Base-by-base conservation (phyloP, 345 rosid species). In the Mangifera indica region DNA sequence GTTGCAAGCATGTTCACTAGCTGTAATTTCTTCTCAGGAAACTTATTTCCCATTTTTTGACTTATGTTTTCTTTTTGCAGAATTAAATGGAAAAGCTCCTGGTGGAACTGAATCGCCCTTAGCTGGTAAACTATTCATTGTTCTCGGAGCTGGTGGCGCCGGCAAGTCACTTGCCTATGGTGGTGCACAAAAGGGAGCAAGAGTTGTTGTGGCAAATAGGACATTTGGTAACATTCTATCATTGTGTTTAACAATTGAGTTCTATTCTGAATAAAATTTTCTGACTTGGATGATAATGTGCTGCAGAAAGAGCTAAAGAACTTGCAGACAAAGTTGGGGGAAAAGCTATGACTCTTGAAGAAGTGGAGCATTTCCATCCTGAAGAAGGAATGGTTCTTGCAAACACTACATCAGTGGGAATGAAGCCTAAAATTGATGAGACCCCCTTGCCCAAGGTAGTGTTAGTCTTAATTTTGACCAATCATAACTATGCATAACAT, bases 131-230 rank as follows among this genome's bases (percentile, higher is more conserved):
- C 13, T 83, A 22, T 73, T 80, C 14, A 79, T 83, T 1, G 81
- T 83, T 45, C 74, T 83, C 3, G 84, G 86, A 46, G 86, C 86
- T 18, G 84, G 86, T 37, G 84, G 84, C 29, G 82, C 86, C 0
- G 86, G 86, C n/a, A 80, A 81, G 69, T 78, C 86, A 29, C 81
- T 83, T 14, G 84, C 86, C 40, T 83, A 80, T 73, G 86, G 86
- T 67, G 86, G 79, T 52, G 80, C 84, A 58, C 82, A 80, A 55
- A 80, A 80, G 72, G 84, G 86, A 13, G 84, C 86, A 40, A 79
- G 84, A 70, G 84, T 83, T 1, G 84, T 80, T 3, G 80, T 83
- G 26, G 84, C 81, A 51, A 83, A 83, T 26, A 73, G 86, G 20
- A 79, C 86, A 60, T 66, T 74, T 24, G 86, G 86, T 82, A 78